These are phyloP conservation scores for Coemansia sp. DNA, from an alignment of 192 early-diverging fungal species.

Conservation along the genomic window DNA sequence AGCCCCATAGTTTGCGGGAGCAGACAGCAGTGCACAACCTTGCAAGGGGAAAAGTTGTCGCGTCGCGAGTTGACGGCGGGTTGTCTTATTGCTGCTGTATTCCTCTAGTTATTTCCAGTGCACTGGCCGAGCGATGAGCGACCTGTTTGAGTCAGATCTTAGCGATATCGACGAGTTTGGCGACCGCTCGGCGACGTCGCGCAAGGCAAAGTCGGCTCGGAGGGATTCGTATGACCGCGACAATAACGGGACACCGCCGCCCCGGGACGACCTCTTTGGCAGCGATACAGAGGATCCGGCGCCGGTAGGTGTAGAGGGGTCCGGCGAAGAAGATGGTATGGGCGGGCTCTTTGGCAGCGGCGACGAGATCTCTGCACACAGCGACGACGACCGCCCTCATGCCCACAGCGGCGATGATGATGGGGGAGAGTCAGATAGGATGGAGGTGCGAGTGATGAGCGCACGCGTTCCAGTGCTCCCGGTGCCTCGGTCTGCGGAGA, in stretches of 20 bases:
- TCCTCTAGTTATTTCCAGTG: too few relatives aligned
- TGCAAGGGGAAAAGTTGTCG: too few relatives aligned
- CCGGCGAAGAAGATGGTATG: background rate
- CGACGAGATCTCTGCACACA: background rate
- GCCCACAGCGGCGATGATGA: conserved; percentile 6
- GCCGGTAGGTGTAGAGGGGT: background rate
- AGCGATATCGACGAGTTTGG: conserved; percentile 25
- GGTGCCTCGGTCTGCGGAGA: conserved; percentile 12
- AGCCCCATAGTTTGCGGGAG: too few relatives aligned
- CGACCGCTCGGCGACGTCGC: conserved; percentile 1
- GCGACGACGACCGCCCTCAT: background rate
- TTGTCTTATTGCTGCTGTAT: too few relatives aligned
- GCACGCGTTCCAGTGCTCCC: conserved; percentile 31
- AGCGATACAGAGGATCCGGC: conserved; percentile 9
- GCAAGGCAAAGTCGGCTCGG: conserved; percentile 2
- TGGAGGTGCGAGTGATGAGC: conserved; percentile 23
- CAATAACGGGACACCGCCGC: conserved; percentile 24
- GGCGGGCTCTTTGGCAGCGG: too few relatives aligned
- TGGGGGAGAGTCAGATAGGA: conserved; percentile 1
- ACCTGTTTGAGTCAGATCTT: conserved; percentile 41
- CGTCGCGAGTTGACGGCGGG: too few relatives aligned
- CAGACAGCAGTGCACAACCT: too few relatives aligned
- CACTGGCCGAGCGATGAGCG: too few relatives aligned
- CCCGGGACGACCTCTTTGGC: conserved; percentile 25
- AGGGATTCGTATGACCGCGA: background rate